Conservation (phyloP, 495 filamentous ascomycete genomes). For the Usnea hakonensis region DNA sequence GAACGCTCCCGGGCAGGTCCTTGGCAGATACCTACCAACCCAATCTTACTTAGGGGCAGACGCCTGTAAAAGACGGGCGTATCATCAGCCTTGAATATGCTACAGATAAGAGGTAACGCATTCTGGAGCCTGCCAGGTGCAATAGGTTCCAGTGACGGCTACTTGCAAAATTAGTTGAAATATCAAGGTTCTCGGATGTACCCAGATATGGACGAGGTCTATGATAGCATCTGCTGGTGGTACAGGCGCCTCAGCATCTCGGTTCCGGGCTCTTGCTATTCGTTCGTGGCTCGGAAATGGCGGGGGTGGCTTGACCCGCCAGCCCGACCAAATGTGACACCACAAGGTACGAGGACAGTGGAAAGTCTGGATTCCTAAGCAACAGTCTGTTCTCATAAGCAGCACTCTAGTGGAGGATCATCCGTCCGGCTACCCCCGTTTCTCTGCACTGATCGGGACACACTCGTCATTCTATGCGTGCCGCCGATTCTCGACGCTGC, state of each 20-base stretch:
- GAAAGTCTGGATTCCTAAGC: background rate
- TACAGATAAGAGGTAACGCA: too few species aligned
- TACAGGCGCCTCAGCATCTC: background rate
- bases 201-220: background rate
- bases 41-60: too few species aligned
- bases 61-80: too few species aligned
- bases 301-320: background rate
- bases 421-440: conserved; percentile 29
- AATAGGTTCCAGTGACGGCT: background rate
- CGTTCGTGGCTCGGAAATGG: background rate
- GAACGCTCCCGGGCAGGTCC: too few species aligned
- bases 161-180: background rate
- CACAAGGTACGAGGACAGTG: conserved; percentile 2
- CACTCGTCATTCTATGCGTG: conserved; percentile 26
- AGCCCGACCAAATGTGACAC: background rate
- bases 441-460: conserved; percentile 26
- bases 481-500: conserved; percentile 28
- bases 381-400: background rate
- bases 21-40: too few species aligned
- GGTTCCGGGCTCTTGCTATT: background rate
- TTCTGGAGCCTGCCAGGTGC: background rate
- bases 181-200: background rate
- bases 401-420: conserved; percentile 29
- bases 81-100: too few species aligned
- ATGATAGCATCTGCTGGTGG: background rate